Evolutionary conservation across 306 rosid species (phyloP).

Genomic region (Comarum palustre): DNA sequence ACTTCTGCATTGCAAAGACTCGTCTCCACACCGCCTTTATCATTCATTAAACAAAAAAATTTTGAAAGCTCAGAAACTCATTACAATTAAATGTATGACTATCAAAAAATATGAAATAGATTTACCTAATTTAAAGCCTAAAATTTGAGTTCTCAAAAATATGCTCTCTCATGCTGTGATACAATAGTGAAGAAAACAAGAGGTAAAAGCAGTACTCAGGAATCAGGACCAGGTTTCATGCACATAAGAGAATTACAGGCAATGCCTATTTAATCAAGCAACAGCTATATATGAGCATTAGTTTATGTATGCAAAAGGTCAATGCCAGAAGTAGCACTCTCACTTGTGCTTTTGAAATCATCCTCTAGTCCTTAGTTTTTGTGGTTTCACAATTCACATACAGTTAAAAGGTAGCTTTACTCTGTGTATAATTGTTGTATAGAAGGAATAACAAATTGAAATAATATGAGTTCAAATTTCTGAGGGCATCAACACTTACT

Average conservation of each 20-base stretch:
- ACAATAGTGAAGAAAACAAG: background rate
- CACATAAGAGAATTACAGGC: no score
- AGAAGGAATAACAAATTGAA: background rate
- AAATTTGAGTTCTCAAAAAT: background rate
- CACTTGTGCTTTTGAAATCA: background rate
- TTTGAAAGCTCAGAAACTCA: background rate
- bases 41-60: background rate
- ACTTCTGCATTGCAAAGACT: background rate
- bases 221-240: background rate
- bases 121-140: background rate
- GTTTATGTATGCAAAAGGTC: background rate
- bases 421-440: background rate
- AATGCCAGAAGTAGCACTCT: background rate
- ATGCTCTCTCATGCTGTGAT: background rate
- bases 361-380: background rate
- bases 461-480: background rate
- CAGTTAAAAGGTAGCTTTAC: background rate
- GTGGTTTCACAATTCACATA: background rate
- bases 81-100: background rate
- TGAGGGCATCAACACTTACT: constrained; percentile 41
- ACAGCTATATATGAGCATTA: background rate
- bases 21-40: background rate
- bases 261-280: background rate
- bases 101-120: background rate
- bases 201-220: background rate